Percentiles rank a stretch among this genome's conserved stretches.
Evolutionary conservation across 225 moss, liverwort and hornwort species (phyloP).

Genomic region (Neckera pumila): DNA sequence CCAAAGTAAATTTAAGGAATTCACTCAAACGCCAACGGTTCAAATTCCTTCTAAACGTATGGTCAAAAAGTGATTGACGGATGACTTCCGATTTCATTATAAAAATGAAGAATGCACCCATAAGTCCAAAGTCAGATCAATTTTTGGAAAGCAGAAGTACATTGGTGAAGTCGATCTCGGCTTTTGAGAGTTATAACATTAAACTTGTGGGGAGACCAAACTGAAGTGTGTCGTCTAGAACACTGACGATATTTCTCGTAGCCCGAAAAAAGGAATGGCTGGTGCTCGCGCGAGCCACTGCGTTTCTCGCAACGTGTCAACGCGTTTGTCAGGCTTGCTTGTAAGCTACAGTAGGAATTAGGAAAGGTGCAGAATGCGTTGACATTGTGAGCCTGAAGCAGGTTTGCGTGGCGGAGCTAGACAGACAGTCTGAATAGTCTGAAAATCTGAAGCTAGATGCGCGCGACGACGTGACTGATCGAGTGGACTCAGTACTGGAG

Average conservation of each 20-base stretch:
- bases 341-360: not conserved
- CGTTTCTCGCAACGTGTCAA: not conserved
- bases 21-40: too few species aligned
- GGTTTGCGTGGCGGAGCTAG: not conserved
- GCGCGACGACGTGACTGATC: too few species aligned
- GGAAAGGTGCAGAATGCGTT: not conserved
- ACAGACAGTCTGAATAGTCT: not conserved
- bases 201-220: not conserved
- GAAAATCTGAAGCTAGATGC: too few species aligned
- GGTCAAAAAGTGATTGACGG: not conserved
- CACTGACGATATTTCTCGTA: not conserved
- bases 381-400: not conserved
- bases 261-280: not conserved
- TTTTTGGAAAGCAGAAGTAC: not conserved
- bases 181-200: not conserved
- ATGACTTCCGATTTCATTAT: not conserved
- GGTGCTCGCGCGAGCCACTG: not conserved
- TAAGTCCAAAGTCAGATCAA: not conserved
- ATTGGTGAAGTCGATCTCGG: not conserved
- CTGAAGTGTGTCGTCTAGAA: not conserved
- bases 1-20: not conserved
- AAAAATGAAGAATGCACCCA: not conserved
- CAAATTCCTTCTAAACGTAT: not conserved
- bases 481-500: too few species aligned
- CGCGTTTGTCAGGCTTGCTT: not conserved